These are phyloP conservation scores for Ophiostoma ips DNA, from an alignment of 2,329 filamentous ascomycete species.

Conservation along the genomic window DNA sequence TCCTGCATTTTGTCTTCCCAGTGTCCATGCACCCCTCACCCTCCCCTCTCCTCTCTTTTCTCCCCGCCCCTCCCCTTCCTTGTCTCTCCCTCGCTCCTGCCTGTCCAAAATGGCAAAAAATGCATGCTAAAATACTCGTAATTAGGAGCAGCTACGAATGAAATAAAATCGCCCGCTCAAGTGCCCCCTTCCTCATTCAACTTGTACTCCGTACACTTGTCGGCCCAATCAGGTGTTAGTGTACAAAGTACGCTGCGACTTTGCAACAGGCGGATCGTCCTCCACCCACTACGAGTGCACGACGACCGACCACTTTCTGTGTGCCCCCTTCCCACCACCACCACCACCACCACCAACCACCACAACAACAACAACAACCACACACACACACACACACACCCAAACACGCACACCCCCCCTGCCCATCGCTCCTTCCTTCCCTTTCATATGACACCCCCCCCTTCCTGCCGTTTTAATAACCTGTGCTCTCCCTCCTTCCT, in stretches of 20 bases:
- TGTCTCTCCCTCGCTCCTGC: not conserved
- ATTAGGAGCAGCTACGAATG: not conserved
- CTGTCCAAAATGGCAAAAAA: not conserved
- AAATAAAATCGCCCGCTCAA: not conserved
- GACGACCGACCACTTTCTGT: constrained; percentile 6
- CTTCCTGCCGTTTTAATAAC: constrained; percentile 8
- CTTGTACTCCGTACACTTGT: not conserved
- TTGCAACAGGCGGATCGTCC: constrained; percentile 7
- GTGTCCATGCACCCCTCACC: not conserved
- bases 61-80: not conserved
- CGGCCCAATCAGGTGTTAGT: constrained; percentile 10
- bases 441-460: constrained; percentile 12
- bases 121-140: not conserved
- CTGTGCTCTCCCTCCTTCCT: constrained; percentile 13
- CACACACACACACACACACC: not conserved
- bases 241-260: constrained; percentile 7
- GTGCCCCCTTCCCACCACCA: not conserved
- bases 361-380: too few relatives aligned
- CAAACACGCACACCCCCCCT: not conserved
- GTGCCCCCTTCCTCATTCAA: constrained; percentile 7
- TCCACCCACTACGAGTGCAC: constrained; percentile 3
- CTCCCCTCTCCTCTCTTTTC: not conserved
- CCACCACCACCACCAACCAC: too few relatives aligned
- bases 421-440: constrained; percentile 11
- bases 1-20: too few relatives aligned